Percentiles rank a stretch among this genome's conserved stretches.
These are phyloP conservation scores for Actinidia chinensis DNA, from an alignment of 179 eudicot genomes.

Conservation along the genomic window DNA sequence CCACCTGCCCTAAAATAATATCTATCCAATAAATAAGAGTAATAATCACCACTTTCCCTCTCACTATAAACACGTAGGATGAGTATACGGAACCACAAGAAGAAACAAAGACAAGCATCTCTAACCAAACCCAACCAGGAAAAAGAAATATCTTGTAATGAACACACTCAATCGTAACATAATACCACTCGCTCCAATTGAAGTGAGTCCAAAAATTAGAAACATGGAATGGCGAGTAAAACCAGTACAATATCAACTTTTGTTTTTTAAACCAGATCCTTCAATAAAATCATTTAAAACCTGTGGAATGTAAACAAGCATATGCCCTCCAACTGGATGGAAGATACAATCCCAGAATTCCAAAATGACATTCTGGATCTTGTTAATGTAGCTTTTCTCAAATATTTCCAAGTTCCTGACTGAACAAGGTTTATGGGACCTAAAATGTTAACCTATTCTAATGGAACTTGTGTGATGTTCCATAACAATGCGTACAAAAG, in stretches of 20 bases:
- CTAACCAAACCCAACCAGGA: too few species aligned
- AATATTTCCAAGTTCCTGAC: not conserved
- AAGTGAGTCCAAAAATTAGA: not conserved
- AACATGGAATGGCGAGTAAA: not conserved
- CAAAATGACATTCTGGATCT: not conserved
- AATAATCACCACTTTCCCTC: too few species aligned
- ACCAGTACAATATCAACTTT: not conserved
- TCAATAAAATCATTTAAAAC: not conserved
- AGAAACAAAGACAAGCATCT: too few species aligned
- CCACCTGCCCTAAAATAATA: too few species aligned
- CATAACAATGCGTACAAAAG: not conserved
- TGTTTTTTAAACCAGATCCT: slow-evolving; percentile 1
- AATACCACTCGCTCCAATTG: slow-evolving; percentile 9
- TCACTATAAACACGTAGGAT: too few species aligned
- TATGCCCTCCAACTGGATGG: not conserved
- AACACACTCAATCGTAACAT: not conserved
- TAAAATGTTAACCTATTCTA: not conserved
- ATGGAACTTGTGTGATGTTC: not conserved
- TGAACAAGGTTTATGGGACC: not conserved
- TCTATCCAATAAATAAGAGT: too few species aligned
- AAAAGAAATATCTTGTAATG: not conserved
- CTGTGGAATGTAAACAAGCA: not conserved
- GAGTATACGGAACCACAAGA: too few species aligned
- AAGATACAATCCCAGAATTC: not conserved
- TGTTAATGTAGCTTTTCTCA: not conserved